Conservation (phyloP, 441 rosid genomes). For the Brassica hybrid region DNA sequence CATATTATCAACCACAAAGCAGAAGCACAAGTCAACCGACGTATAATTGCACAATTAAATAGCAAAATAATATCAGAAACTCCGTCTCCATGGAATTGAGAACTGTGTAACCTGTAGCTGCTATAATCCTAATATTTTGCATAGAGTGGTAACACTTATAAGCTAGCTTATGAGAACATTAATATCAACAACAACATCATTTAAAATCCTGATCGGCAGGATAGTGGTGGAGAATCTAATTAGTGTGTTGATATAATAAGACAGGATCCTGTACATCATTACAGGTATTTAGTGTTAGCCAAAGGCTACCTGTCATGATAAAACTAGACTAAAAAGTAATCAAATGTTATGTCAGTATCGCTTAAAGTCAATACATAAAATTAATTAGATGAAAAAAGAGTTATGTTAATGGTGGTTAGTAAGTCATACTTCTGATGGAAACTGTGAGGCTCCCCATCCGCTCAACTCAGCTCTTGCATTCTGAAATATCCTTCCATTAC, state of each 20-base stretch:
- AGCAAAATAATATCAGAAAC: constrained; percentile 7
- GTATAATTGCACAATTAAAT: constrained; percentile 13
- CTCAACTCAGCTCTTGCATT: constrained; percentile 90
- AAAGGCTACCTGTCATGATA: constrained; percentile 57
- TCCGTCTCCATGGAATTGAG: constrained; percentile 9
- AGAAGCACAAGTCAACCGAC: background rate
- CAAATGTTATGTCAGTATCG: constrained; percentile 66
- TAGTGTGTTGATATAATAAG: constrained; percentile 35
- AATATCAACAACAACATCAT: constrained; percentile 14
- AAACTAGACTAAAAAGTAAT: constrained; percentile 48
- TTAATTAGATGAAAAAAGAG: constrained; percentile 69
- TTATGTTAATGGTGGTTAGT: constrained; percentile 96
- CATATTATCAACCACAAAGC: constrained; percentile 40
- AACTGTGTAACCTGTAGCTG: constrained; percentile 29
- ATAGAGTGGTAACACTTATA: constrained; percentile 1
- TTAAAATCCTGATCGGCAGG: constrained; percentile 5
- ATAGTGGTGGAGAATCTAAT: constrained; percentile 32
- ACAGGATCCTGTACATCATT: constrained; percentile 35
- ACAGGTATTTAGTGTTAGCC: constrained; percentile 50
- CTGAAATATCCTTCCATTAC: constrained; percentile 86
- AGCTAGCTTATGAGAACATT: background rate
- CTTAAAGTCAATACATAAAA: constrained; percentile 55
- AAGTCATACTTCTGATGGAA: constrained; percentile 97
- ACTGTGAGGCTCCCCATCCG: constrained; percentile 81
- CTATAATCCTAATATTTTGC: constrained; percentile 24